A percentile compares a stretch with the other conserved stretches of the same genome.
These are phyloP conservation scores for Chlorella variabilis DNA, from an alignment of 163 green algal species.

Conservation along the genomic window DNA sequence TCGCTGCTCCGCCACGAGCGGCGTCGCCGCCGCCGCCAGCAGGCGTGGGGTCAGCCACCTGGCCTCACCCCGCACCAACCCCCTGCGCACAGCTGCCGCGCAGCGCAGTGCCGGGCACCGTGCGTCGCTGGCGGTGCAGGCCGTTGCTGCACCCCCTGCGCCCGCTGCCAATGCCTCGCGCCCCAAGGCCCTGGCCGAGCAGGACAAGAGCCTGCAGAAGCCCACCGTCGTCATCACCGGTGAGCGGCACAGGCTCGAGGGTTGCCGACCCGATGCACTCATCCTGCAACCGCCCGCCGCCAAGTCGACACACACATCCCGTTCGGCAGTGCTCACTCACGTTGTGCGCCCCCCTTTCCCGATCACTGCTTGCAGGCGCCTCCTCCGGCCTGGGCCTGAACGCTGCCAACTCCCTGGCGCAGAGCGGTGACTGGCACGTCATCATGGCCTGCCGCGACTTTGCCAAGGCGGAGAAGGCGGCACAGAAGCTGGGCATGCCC, in stretches of 20 bases:
- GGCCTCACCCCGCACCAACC: not conserved
- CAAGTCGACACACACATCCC: not conserved
- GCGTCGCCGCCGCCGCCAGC: not conserved
- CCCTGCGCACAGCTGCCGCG: not conserved
- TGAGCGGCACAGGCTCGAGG: no score
- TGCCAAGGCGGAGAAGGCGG: conserved; percentile 66
- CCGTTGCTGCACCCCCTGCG: not conserved
- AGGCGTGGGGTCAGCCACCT: not conserved
- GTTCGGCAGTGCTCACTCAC: not conserved
- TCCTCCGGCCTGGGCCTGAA: conserved; percentile 91
- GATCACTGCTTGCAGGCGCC: conserved; percentile 91
- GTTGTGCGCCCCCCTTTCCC: no score
- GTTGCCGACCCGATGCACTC: no score
- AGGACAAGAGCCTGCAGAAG: conserved; percentile 64
- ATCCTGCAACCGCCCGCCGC: not conserved
- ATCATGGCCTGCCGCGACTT: conserved; percentile 84
- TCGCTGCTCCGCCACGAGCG: not conserved
- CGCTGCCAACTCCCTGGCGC: conserved; percentile 70
- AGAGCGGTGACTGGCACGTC: conserved; percentile 81
- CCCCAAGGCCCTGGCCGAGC: not conserved
- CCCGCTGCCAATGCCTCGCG: not conserved
- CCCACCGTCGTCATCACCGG: conserved; percentile 84
- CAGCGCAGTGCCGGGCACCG: not conserved
- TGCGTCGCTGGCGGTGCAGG: not conserved
- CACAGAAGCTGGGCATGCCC: conserved; percentile 44